A percentile compares a stretch with the other conserved stretches of the same genome.
These are phyloP conservation scores for Cicer arietinum DNA, from an alignment of 306 rosid species.

Conservation along the genomic window DNA sequence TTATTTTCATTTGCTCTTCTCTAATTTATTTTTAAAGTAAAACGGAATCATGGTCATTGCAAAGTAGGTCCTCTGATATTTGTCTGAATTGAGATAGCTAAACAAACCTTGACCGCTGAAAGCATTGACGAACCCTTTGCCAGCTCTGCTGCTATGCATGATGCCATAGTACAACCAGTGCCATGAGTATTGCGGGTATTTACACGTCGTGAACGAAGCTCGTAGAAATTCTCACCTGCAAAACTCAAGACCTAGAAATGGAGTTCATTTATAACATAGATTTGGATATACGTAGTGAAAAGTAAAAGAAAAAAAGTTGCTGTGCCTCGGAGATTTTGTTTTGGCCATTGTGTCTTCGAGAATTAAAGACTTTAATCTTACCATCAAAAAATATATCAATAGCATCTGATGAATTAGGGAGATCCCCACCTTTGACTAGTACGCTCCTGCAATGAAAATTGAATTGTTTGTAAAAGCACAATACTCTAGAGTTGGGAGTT, in stretches of 20 bases:
- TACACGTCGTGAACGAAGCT: slow-evolving; percentile 66
- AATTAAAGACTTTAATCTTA: slow-evolving; percentile 46
- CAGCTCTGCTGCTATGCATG: slow-evolving; percentile 94
- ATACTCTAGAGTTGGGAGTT: not conserved
- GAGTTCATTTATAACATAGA: slow-evolving; percentile 43
- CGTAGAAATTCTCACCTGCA: slow-evolving; percentile 75
- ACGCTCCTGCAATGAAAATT: slow-evolving; percentile 68
- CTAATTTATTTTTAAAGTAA: slow-evolving; percentile 4
- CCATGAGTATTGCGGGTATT: slow-evolving; percentile 86
- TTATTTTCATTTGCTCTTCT: slow-evolving; percentile 14
- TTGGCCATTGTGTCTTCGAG: slow-evolving; percentile 6
- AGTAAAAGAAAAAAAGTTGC: slow-evolving; percentile 7
- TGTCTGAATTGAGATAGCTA: slow-evolving; percentile 36
- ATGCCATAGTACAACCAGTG: slow-evolving; percentile 95
- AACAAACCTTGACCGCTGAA: slow-evolving; percentile 72
- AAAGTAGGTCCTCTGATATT: slow-evolving; percentile 28
- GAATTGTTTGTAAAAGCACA: slow-evolving; percentile 35
- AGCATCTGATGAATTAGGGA: slow-evolving; percentile 79
- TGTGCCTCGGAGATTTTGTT: slow-evolving; percentile 26
- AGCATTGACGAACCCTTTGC: slow-evolving; percentile 91
- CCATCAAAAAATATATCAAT: slow-evolving; percentile 88
- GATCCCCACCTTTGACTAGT: slow-evolving; percentile 97
- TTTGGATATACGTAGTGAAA: slow-evolving; percentile 26
- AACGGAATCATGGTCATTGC: slow-evolving; percentile 13
- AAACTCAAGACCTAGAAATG: slow-evolving; percentile 46